Conservation (phyloP, 768 basidiomycete genomes). For the Leccinum olivaceopallidum region DNA sequence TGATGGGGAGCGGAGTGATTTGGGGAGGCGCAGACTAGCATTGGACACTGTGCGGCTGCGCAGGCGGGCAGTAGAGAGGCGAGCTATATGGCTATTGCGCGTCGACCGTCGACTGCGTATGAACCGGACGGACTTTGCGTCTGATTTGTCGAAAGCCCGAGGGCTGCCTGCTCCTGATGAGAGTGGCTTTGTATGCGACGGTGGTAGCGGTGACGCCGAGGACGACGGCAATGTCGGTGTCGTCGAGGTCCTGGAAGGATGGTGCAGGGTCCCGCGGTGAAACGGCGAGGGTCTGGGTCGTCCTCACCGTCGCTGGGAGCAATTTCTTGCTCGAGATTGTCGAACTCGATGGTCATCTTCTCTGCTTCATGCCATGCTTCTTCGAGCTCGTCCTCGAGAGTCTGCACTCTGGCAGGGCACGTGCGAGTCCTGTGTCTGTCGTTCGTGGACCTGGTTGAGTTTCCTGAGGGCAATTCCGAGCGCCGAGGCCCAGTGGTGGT, state of each 20-base stretch:
- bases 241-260: constrained; percentile 23
- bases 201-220: constrained; percentile 40
- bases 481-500: constrained; percentile 72
- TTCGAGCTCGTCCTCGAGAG: constrained; percentile 61
- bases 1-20: constrained; percentile 30
- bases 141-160: constrained; percentile 10
- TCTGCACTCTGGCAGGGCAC: constrained; percentile 48
- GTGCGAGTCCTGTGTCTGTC: constrained; percentile 59
- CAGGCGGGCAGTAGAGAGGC: constrained; percentile 57
- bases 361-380: constrained; percentile 84
- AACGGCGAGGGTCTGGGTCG: background rate
- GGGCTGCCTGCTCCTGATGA: constrained; percentile 18
- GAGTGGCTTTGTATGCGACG: constrained; percentile 37
- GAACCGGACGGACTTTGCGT: constrained; percentile 27
- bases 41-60: too few species aligned
- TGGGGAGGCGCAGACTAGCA: constrained; percentile 53
- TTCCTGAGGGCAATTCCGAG: constrained; percentile 77
- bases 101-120: constrained; percentile 26
- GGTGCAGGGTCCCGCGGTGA: constrained; percentile 5
- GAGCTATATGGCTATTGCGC: constrained; percentile 34
- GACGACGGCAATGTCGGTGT: constrained; percentile 33
- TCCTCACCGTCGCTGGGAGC: too few species aligned
- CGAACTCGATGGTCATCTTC: constrained; percentile 48
- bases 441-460: constrained; percentile 72
- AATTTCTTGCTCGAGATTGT: too few species aligned